Base-by-base conservation (phyloP, 2,329 filamentous ascomycete genomes). In the Neobulgaria alba region DNA sequence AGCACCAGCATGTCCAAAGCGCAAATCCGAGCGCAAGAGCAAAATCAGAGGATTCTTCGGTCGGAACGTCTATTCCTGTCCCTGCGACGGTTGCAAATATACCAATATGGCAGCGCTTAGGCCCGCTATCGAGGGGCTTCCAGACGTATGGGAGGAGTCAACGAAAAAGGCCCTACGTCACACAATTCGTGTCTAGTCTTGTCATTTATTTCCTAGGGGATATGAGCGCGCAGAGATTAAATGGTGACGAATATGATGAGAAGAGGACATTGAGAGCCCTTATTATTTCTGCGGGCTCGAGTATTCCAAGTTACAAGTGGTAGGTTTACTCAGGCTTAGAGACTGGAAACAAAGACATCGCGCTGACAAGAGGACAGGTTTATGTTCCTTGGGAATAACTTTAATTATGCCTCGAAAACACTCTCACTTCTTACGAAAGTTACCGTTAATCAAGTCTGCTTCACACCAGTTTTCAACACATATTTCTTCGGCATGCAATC, bases 401-500 rank as follows among this genome's bases (percentile, higher is more conserved):
- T 95, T 73, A 95, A 95, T 66, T 94, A 85, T 63, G 53, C 76
- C 5, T 89, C 84, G 20, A 81, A 79, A 52, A 53, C 75, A 29
- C 62, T 85, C 36, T 88, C 83, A 2, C 70, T 95, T 21, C 68
- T 70, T 20, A 77, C 78, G 41, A 94, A 95, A 63, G 85, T 95
- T 43, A 59, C 72, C 30, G 72, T 95, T 29, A 92, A 88, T 63
- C 89, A 95, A 64, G 60, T 74, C 10, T 65, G 78, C 53, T 95
- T 93, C 65, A 86, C 89, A 1, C 87, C 90, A 1, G 56, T 84
- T 8, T 93, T 93, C 67, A 90, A 85, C 62, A 72, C 76, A 17
- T 87, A 85, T 62, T 94, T 94, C 65, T 85, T 94, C 61, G 78
- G 80, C 45, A 72, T 83, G 62, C 86, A 93, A 58, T 82, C 84